Conservation (phyloP, 1,139 yeast species). For the Blastobotrys indianensis region DNA sequence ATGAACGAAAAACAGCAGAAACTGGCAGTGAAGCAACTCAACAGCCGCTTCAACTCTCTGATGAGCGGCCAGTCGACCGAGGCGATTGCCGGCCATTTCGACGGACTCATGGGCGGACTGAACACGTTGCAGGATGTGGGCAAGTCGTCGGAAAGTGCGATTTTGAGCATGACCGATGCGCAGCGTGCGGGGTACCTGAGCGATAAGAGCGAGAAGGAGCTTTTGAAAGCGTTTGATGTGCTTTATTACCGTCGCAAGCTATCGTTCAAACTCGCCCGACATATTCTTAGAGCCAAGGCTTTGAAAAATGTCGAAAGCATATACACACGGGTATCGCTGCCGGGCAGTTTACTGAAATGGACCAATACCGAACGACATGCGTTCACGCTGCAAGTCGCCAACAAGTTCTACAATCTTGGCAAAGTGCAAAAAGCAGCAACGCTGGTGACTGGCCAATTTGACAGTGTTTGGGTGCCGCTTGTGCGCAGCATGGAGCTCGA, state of each 20-base stretch:
- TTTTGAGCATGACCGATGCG: constrained; percentile 8
- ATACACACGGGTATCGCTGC: constrained; percentile 17
- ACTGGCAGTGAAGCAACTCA: constrained; percentile 19
- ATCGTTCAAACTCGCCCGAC: constrained; percentile 18
- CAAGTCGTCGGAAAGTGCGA: constrained; percentile 5
- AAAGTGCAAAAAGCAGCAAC: constrained; percentile 16
- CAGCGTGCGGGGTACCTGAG: background rate
- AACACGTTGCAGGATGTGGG: constrained; percentile 14
- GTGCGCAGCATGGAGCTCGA: constrained; percentile 15
- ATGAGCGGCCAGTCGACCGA: constrained; percentile 17
- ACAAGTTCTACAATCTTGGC: constrained; percentile 23
- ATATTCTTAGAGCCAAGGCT: constrained; percentile 19
- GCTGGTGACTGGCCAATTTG: constrained; percentile 22
- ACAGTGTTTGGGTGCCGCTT: constrained; percentile 21
- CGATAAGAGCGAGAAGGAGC: constrained; percentile 12
- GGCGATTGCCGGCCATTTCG: constrained; percentile 25
- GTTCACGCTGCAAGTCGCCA: constrained; percentile 25
- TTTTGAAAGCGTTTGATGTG: constrained; percentile 20
- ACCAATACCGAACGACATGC: constrained; percentile 19
- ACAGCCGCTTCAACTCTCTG: constrained; percentile 18
- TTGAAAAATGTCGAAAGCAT: constrained; percentile 21
- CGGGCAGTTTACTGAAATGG: constrained; percentile 24
- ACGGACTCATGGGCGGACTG: constrained; percentile 27
- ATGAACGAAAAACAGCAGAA: constrained; percentile 21
- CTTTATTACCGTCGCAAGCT: constrained; percentile 25